phyloP scores from a whole-genome alignment of 2,329 filamentous ascomycete genomes.

The Aspergillus japonicus region DNA sequence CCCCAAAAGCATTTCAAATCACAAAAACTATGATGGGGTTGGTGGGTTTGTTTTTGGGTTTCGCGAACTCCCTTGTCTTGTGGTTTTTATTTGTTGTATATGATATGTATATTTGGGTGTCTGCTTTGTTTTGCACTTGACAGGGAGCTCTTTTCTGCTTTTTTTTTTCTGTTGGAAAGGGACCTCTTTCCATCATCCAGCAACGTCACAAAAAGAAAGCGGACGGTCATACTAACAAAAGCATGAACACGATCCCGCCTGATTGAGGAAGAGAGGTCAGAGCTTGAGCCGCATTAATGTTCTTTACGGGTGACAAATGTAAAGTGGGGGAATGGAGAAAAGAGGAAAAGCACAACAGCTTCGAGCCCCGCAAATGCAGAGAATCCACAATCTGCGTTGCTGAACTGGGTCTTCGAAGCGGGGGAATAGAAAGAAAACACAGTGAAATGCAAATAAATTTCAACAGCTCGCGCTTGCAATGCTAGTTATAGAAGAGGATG shows the following conservation, averaged over 20 bases:
- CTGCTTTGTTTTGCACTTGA: constrained; percentile 15
- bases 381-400: not conserved
- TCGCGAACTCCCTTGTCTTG: not conserved
- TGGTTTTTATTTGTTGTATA: constrained; percentile 7
- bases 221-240: not conserved
- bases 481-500: constrained; percentile 39
- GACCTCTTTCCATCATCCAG: constrained; percentile 20
- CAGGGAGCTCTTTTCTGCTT: constrained; percentile 13
- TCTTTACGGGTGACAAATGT: constrained; percentile 12
- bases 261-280: constrained; percentile 7
- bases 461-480: constrained; percentile 49
- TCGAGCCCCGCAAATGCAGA: not conserved
- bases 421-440: constrained; percentile 7
- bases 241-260: not conserved
- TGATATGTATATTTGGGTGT: constrained; percentile 5
- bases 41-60: not conserved
- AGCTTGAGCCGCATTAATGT: constrained; percentile 24
- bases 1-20: not conserved
- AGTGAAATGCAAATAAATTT: constrained; percentile 28
- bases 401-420: constrained; percentile 2
- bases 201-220: constrained; percentile 9
- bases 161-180: constrained; percentile 17
- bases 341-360: not conserved
- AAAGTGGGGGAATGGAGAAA: not conserved
- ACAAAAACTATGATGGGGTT: not conserved